Percentiles rank a stretch among this genome's conserved stretches.
phyloP scores from a whole-genome alignment of 306 rosid genomes.

The Elaeagnus macrophylla region DNA sequence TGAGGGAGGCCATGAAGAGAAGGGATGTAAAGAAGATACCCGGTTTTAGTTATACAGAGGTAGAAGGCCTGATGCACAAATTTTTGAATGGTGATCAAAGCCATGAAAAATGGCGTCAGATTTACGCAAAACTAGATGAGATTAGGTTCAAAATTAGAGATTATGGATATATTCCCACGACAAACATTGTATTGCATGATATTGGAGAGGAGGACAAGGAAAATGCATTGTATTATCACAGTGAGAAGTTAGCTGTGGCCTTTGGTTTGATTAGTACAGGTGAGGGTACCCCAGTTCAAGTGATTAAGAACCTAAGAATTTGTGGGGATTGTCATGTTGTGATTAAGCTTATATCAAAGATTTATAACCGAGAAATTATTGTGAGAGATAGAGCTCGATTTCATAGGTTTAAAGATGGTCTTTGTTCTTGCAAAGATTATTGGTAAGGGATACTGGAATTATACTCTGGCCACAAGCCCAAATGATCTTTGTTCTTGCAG shows the following conservation, averaged over 20 bases:
- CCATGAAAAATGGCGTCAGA: slow-evolving; percentile 47
- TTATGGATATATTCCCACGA: slow-evolving; percentile 56
- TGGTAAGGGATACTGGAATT: slow-evolving; percentile 29
- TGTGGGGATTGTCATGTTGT: slow-evolving; percentile 75
- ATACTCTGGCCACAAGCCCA: too few relatives aligned
- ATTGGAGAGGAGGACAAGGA: slow-evolving; percentile 91
- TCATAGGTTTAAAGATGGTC: slow-evolving; percentile 67
- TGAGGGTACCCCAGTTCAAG: slow-evolving; percentile 61
- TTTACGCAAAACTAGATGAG: slow-evolving; percentile 78
- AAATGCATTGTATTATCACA: slow-evolving; percentile 63
- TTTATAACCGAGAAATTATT: slow-evolving; percentile 62
- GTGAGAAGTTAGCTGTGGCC: slow-evolving; percentile 88
- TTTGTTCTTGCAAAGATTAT: slow-evolving; percentile 81
- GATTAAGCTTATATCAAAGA: slow-evolving; percentile 52
- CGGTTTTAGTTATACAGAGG: slow-evolving; percentile 71
- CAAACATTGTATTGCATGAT: slow-evolving; percentile 75
- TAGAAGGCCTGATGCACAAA: slow-evolving; percentile 51
- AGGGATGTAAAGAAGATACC: slow-evolving; percentile 78
- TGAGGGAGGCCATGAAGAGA: slow-evolving; percentile 58
- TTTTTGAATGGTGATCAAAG: slow-evolving; percentile 66
- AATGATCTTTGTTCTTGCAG: too few relatives aligned
- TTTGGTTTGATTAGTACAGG: slow-evolving; percentile 64
- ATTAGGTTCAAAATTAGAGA: slow-evolving; percentile 49
- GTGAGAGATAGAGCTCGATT: slow-evolving; percentile 83
- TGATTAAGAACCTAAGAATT: slow-evolving; percentile 82